Base-by-base conservation (phyloP, 2,329 filamentous ascomycete genomes). In the Rutstroemia sp. region DNA sequence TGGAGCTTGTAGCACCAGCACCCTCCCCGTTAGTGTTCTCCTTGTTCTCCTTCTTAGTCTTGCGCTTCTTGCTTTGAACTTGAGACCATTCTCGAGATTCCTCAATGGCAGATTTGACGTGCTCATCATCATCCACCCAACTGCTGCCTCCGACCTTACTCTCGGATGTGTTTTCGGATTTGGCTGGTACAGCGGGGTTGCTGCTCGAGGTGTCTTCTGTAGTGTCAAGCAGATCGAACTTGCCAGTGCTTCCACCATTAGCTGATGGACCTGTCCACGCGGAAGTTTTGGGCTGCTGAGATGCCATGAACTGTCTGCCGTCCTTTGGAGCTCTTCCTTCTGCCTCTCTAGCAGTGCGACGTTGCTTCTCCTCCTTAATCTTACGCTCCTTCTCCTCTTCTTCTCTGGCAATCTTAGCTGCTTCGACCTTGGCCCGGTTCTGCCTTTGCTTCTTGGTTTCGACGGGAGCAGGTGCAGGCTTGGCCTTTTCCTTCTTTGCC, bases 371-470 rank as follows among this genome's bases (percentile, higher is more conserved):
- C 66, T 89, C 77, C 59, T 88, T 78, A 39, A 76, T 75, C 75
- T 89, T 88, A 68, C 92, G 86, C 67, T 88, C 79, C 68, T 84
- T 82, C 74, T 96, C 92, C 0, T 87, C 83, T 65, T 88, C 87
- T 68, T 92, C 86, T 30, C 88, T 84, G 57, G 82, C 78, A 30
- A 78, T 76, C 78, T 89, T 94, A 67, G 84, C 84, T 57, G 84
- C 86, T 73, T 96, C 91, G 39, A 82, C 84, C 83, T 96, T 96
- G 76, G 87, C 84, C 64, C 86, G 83, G 75, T 96, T 94, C 76
- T 96, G 92, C 58, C 91, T 86, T 76, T 95, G 89, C 78, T 96
- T 96, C 86, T 96, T 96, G 19, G 87, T 88, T 77, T 96, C 88
- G 17, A 80, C 81, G 49, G 81, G 79, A 71, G 89, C 84, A 61